phyloP scores from a whole-genome alignment of 768 basidiomycete genomes.

The Russula brevipes region DNA sequence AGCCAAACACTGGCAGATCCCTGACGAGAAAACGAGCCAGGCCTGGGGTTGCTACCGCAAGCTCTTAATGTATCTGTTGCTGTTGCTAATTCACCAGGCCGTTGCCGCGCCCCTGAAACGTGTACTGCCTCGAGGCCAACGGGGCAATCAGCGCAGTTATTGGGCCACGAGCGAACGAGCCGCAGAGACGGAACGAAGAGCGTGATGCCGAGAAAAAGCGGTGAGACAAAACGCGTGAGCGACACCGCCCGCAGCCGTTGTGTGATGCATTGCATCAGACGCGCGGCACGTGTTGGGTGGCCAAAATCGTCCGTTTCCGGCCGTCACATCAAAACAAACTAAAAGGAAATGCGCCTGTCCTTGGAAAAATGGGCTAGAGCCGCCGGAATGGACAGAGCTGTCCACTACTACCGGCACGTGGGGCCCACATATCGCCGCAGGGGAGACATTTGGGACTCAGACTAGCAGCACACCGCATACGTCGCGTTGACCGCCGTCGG shows the following conservation, averaged over 20 bases:
- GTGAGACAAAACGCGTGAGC: not conserved
- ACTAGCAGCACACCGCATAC: not conserved
- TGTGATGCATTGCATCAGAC: too few species aligned
- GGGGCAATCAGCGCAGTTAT: conserved; percentile 17
- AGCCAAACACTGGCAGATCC: not conserved
- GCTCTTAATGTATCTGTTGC: conserved; percentile 13
- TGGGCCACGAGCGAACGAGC: not conserved
- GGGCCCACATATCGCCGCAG: not conserved
- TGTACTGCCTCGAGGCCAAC: conserved; percentile 20
- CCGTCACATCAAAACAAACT: not conserved
- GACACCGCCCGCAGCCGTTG: not conserved
- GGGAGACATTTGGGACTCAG: too few species aligned
- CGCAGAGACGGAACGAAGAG: not conserved
- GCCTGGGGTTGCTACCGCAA: not conserved
- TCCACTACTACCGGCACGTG: not conserved
- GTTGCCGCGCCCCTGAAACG: conserved; percentile 16
- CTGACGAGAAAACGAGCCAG: not conserved
- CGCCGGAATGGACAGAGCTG: too few species aligned
- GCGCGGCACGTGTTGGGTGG: not conserved
- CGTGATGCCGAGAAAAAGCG: not conserved
- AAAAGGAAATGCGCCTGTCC: not conserved
- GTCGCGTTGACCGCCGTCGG: not conserved
- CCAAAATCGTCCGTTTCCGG: not conserved
- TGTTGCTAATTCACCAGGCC: conserved; percentile 13
- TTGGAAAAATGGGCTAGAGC: not conserved